Conservation (phyloP, 1,284 basidiomycete species). For the Ganoderma lingzhi region DNA sequence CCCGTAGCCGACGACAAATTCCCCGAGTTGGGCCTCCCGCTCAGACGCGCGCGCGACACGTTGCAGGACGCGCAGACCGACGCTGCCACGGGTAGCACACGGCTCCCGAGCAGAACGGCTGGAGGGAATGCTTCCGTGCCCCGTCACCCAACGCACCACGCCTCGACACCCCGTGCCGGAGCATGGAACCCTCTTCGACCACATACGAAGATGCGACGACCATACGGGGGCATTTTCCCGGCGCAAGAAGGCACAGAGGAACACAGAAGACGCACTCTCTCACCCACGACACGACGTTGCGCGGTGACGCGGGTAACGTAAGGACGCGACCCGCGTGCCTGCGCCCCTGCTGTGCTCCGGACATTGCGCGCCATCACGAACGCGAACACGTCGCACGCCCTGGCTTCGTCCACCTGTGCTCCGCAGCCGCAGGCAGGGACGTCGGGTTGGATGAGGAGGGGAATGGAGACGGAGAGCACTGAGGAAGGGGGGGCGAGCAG, state of each 20-base stretch:
- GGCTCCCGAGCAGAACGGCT: not conserved
- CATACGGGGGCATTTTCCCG: not conserved
- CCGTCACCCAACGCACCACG: not conserved
- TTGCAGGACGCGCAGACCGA: not conserved
- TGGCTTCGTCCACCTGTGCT: not conserved
- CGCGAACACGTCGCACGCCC: not conserved
- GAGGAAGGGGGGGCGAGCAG: not conserved
- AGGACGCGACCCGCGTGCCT: not conserved
- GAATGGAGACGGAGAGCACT: not conserved
- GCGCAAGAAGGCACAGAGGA: not conserved
- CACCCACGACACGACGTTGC: not conserved
- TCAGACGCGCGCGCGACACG: not conserved
- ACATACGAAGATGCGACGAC: not conserved
- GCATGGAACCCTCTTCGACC: not conserved
- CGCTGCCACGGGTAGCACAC: not conserved
- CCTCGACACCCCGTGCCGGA: not conserved
- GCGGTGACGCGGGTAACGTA: slow-evolving; percentile 3
- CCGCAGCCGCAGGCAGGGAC: not conserved
- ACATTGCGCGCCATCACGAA: not conserved
- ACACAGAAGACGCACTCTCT: not conserved
- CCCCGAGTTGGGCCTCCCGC: not conserved
- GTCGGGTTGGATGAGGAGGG: not conserved
- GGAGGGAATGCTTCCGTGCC: not conserved
- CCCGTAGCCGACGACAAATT: slow-evolving; percentile 6
- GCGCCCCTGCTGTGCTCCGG: slow-evolving; percentile 5